Evolutionary conservation across 306 rosid genomes (phyloP), one percentile per base, ranked within the genome.

Genomic region (Purshia tridentata): DNA sequence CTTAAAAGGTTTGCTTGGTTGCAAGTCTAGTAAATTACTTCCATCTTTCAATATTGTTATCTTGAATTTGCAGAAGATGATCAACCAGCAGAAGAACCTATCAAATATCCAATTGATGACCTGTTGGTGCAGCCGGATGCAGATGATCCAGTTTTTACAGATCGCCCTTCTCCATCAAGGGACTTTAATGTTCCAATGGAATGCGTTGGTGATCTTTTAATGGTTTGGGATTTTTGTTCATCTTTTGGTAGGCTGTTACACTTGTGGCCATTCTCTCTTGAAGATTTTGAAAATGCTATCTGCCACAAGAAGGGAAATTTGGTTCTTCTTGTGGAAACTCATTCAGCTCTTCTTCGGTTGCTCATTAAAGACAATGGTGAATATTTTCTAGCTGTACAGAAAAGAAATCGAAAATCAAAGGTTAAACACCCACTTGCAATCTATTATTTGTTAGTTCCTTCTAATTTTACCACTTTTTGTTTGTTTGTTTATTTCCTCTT

Each of bases 21-120:
- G 42, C 12, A 67, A 57, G 12, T 69, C 37, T 47, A 18, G 13
- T 51, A 39, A 39, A 29, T 37, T 14, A 23, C 9, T 40, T 41
- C 40, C 45, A 12, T 72, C 76, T 69, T 67, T 48, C 16, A 16
- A 51, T 35, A 40, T 61, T 44, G 42, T 11, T 46, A 52, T 72
- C 63, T 70, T 78, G 48, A 54, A 74, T 79, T 75, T 69, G 80
- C 83, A 89, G 97, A 73, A 76, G 78, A 78, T 35, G 86, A 62
- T 68, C 75, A 72, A n/a, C 70, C 40, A 64, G 81, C 75, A 42
- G 90, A 84, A 61, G 91, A 78, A 72, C 75, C 76, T 20, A 81
- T 88, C 75, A 91, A 89, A 82, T 94, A 94, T 82, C 99, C 99
- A 70, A 91, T 94, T 80, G 96, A 94, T 56, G 97, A 94, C 82